These are phyloP conservation scores for Rosa multiflora DNA, from an alignment of 306 rosid species.

Conservation along the genomic window DNA sequence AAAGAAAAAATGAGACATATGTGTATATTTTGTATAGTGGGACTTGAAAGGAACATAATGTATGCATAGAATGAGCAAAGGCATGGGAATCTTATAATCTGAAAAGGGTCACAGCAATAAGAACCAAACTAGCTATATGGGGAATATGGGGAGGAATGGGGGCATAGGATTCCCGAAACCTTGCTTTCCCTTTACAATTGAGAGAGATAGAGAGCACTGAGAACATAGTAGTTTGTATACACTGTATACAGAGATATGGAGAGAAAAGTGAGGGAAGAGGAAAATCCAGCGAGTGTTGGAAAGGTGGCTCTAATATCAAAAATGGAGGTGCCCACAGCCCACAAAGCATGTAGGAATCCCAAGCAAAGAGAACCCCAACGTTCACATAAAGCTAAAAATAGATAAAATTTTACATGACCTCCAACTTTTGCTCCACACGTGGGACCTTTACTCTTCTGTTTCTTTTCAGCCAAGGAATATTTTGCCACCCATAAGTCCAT, in stretches of 20 bases:
- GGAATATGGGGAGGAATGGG: slow-evolving; percentile 53
- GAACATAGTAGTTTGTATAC: slow-evolving; percentile 47
- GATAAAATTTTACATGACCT: slow-evolving; percentile 37
- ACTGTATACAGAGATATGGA: slow-evolving; percentile 33
- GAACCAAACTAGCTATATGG: slow-evolving; percentile 45
- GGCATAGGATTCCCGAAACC: slow-evolving; percentile 89
- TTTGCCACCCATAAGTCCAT: slow-evolving; percentile 20
- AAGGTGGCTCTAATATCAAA: slow-evolving; percentile 72
- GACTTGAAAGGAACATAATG: slow-evolving; percentile 6
- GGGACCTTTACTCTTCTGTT: slow-evolving; percentile 62
- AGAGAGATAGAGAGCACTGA: slow-evolving; percentile 11
- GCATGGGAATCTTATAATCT: slow-evolving; percentile 47
- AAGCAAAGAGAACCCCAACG: slow-evolving; percentile 63
- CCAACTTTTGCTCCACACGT: slow-evolving; percentile 72
- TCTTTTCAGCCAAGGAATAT: slow-evolving; percentile 40
- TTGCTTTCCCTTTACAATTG: slow-evolving; percentile 39
- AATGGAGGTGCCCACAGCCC: slow-evolving; percentile 57
- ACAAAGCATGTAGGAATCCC: slow-evolving; percentile 75
- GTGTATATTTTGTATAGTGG: not conserved
- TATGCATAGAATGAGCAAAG: slow-evolving; percentile 26
- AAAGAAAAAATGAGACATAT: not conserved
- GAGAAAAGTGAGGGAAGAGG: slow-evolving; percentile 59
- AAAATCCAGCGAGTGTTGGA: slow-evolving; percentile 48
- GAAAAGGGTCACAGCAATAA: slow-evolving; percentile 65
- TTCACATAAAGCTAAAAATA: slow-evolving; percentile 58